A percentile compares a stretch with the other conserved stretches of the same genome.
Evolutionary conservation across 2,329 filamentous ascomycete genomes (phyloP).

Genomic region (Boeremia lycopersici): DNA sequence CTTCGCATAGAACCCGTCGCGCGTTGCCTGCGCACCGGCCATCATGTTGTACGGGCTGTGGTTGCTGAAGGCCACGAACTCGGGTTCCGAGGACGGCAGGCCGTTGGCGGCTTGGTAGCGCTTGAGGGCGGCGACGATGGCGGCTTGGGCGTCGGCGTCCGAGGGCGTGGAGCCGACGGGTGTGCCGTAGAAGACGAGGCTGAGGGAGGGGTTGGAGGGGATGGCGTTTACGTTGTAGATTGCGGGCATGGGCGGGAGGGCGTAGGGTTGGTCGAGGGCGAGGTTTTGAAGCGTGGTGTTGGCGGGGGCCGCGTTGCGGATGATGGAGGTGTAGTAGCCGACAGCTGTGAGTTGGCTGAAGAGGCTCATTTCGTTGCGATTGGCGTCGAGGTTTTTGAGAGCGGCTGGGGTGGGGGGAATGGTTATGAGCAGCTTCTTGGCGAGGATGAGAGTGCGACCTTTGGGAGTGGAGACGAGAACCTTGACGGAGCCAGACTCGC

Average conservation of each 20-base stretch:
- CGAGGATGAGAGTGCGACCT: conserved; percentile 38
- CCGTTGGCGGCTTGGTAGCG: conserved; percentile 15
- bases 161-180: conserved; percentile 18
- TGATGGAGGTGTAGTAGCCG: conserved; percentile 49
- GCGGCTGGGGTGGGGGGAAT: conserved; percentile 48
- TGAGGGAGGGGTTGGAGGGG: conserved; percentile 3
- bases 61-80: conserved; percentile 31
- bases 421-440: conserved; percentile 51
- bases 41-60: conserved; percentile 35
- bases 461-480: conserved; percentile 21
- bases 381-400: conserved; percentile 48
- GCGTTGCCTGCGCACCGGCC: conserved; percentile 18
- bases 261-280: conserved; percentile 32
- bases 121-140: conserved; percentile 24
- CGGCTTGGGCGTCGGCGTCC: conserved; percentile 22
- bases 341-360: conserved; percentile 48
- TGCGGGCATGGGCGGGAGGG: conserved; percentile 27
- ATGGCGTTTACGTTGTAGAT: background rate
- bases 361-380: conserved; percentile 37
- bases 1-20: conserved; percentile 27
- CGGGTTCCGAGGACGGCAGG: conserved; percentile 8
- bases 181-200: conserved; percentile 26
- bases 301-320: conserved; percentile 47
- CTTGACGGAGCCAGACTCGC: conserved; percentile 6
- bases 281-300: conserved; percentile 35